Evolutionary conservation across 306 rosid genomes (phyloP), one percentile per base, ranked within the genome.

Genomic region (Sindora glabra): DNA sequence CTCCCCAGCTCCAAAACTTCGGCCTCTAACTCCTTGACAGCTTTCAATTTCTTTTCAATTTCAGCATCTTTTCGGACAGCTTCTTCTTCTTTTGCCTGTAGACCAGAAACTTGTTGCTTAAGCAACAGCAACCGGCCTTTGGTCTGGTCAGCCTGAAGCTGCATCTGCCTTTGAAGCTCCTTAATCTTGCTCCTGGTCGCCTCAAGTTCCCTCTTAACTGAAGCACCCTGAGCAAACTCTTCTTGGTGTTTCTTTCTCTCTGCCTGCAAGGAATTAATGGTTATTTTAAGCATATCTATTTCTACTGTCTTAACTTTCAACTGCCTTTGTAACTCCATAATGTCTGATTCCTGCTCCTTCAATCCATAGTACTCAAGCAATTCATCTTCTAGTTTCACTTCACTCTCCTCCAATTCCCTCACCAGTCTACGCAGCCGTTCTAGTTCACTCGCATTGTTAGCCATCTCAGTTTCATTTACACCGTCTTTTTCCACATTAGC

Each of bases 331-430:
- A 92, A 48, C 75, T 89, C 99, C 8, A 54, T 55, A 40, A 89
- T 30, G 25, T 78, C 89, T 15, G 89, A 78, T 80, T 86, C 89
- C 63, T 84, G 90, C 70, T 86, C 94, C 79, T 81, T 86, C 69
- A 89, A 66, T 44, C 96, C 95, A 46, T 89, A 82, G 67, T 86
- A 92, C 77, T 82, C 95, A 0, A 89, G 89, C 74, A 92, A 73
- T 71, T 92, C 99, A 8, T 86, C 90, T 77, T 92, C 96, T 18
- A 92, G 90, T 56, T 86, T 89, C 72, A 80, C 95, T 78, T 89
- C 96, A 74, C 96, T 82, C 78, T 89, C 95, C 82, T 92, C 96
- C 81, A 92, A 71, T 64, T 92, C 96, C 74, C 76, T 76, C 45
- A 89, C 96, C 23, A 86, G 78, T 39, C 57, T 57, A 8, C 75